Conservation (phyloP, 1,139 yeast species). For the Yamadazyma sp. region DNA sequence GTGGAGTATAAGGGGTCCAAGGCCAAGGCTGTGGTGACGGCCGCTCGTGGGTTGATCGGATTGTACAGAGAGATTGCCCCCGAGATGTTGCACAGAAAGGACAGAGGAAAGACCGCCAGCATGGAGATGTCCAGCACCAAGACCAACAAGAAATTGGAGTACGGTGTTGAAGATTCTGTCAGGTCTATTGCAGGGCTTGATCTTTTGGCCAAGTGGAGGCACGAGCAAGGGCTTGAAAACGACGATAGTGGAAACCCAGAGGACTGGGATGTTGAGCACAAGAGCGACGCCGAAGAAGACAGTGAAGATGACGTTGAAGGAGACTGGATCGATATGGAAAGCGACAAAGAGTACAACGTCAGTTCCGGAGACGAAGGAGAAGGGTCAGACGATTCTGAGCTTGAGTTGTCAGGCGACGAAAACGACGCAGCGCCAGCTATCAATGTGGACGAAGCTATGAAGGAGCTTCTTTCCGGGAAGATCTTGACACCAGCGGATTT, state of each 20-base stretch:
- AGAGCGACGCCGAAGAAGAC: slow-evolving; percentile 58
- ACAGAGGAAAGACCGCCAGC: slow-evolving; percentile 88
- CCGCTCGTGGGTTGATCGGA: slow-evolving; percentile 85
- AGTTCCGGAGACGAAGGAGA: slow-evolving; percentile 50
- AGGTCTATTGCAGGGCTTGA: slow-evolving; percentile 88
- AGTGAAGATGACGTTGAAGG: slow-evolving; percentile 63
- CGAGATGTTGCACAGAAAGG: slow-evolving; percentile 85
- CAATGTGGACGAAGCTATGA: slow-evolving; percentile 48
- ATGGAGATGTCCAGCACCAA: slow-evolving; percentile 65
- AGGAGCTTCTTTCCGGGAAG: slow-evolving; percentile 66
- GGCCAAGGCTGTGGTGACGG: slow-evolving; percentile 90
- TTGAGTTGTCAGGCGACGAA: slow-evolving; percentile 7
- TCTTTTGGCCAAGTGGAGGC: slow-evolving; percentile 83
- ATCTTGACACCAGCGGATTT: slow-evolving; percentile 97
- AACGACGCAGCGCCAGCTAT: slow-evolving; percentile 18
- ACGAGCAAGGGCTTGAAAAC: slow-evolving; percentile 54
- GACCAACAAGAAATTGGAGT: slow-evolving; percentile 51
- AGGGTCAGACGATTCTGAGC: slow-evolving; percentile 7
- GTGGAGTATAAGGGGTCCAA: slow-evolving; percentile 90
- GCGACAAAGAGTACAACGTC: slow-evolving; percentile 51
- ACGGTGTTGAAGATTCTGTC: slow-evolving; percentile 67
- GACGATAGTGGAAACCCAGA: slow-evolving; percentile 41
- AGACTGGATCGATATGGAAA: slow-evolving; percentile 60
- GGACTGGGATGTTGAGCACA: slow-evolving; percentile 46
- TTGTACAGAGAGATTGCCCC: slow-evolving; percentile 94